Conservation (phyloP, 1,284 basidiomycete species). For the Pseudozyma pruni region DNA sequence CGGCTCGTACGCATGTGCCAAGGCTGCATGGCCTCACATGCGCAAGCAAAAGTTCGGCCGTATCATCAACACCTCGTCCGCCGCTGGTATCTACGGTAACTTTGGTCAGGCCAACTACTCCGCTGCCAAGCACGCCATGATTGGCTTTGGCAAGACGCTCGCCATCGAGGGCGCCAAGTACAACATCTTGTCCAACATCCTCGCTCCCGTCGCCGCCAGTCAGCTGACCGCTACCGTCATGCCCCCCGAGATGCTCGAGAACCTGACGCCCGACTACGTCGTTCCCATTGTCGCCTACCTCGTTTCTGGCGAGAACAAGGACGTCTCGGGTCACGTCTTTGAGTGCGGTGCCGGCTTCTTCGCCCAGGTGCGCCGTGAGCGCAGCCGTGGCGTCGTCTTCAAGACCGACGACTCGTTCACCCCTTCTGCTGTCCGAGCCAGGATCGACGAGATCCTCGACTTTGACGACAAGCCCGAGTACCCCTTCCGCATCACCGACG, state of each 20-base stretch:
- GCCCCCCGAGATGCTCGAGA: conserved; percentile 95
- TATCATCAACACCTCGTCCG: conserved; percentile 67
- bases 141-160: conserved; percentile 84
- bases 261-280: conserved; percentile 91
- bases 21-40: conserved; percentile 96
- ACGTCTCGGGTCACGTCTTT: conserved; percentile 87
- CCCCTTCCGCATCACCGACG: conserved; percentile 77
- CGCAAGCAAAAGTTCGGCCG: conserved; percentile 78
- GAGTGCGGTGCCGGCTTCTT: conserved; percentile 94
- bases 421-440: conserved; percentile 78
- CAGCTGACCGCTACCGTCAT: conserved; percentile 94
- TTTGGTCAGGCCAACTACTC: conserved; percentile 91
- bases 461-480: conserved; percentile 79
- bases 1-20: conserved; percentile 92
- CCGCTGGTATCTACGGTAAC: conserved; percentile 76
- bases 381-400: conserved; percentile 85
- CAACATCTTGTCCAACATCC: conserved; percentile 85
- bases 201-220: conserved; percentile 93
- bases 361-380: conserved; percentile 92
- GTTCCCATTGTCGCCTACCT: conserved; percentile 77
- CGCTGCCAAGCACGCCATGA: conserved; percentile 70
- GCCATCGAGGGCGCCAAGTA: conserved; percentile 88
- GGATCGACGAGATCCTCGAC: conserved; percentile 76
- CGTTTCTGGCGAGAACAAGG: conserved; percentile 62
- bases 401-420: conserved; percentile 91